Percentiles rank a stretch among this genome's conserved stretches.
phyloP scores from a whole-genome alignment of 257 asterid species.

The Solanum lycopersicoides region DNA sequence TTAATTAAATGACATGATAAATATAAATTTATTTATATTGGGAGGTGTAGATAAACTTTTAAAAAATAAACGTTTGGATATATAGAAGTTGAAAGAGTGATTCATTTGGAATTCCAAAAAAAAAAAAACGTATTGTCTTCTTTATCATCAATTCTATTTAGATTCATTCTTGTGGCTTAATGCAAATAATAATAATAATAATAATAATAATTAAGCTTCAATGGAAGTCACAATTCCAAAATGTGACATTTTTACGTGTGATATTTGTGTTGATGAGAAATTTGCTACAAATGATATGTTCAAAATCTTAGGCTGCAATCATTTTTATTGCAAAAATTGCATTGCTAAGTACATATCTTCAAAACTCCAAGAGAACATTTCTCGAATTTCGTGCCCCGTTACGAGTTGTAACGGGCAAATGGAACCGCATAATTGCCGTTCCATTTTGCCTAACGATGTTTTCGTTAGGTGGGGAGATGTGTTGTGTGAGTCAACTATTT shows the following conservation, averaged over 20 bases:
- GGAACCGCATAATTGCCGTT: conserved; percentile 45
- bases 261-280: conserved; percentile 46
- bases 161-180: background rate
- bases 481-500: conserved; percentile 42
- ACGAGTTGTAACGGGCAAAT: conserved; percentile 29
- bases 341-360: conserved; percentile 34
- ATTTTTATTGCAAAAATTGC: conserved; percentile 40
- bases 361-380: conserved; percentile 32
- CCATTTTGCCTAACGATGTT: conserved; percentile 39
- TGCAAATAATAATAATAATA: background rate
- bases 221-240: background rate
- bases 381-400: conserved; percentile 33
- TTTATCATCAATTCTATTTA: background rate
- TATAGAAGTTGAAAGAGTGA: background rate
- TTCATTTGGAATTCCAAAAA: background rate
- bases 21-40: too few relatives aligned
- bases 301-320: conserved; percentile 27
- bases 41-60: background rate
- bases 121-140: background rate
- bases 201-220: background rate
- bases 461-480: conserved; percentile 67
- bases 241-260: conserved; percentile 23
- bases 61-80: too few relatives aligned
- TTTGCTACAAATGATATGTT: conserved; percentile 7
- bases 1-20: background rate